Percentiles rank a stretch among this genome's conserved stretches.
Evolutionary conservation across 1,139 yeast species (phyloP).

Genomic region (Kodamaea sp.): DNA sequence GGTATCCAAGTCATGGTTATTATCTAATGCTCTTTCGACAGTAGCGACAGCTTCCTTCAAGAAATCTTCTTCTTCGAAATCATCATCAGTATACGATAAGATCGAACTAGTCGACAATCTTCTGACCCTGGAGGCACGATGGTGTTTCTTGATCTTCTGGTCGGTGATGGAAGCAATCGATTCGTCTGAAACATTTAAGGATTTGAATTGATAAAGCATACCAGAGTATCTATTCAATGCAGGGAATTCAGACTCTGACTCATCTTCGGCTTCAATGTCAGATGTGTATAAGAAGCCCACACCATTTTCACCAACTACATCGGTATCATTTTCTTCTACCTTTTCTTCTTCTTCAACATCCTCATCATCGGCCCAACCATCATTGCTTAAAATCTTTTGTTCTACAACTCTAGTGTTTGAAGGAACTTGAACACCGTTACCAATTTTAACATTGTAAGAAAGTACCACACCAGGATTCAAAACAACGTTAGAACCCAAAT

Average conservation of each 20-base stretch:
- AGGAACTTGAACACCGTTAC: constrained; percentile 44
- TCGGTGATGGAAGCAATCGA: constrained; percentile 64
- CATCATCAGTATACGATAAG: constrained; percentile 34
- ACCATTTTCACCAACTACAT: constrained; percentile 58
- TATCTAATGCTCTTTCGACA: constrained; percentile 83
- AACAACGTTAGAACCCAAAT: constrained; percentile 48
- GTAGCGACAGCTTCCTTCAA: constrained; percentile 90
- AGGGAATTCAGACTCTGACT: constrained; percentile 33
- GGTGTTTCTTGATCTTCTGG: constrained; percentile 35
- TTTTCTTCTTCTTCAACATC: constrained; percentile 27
- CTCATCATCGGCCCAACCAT: constrained; percentile 19
- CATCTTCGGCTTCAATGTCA: constrained; percentile 37
- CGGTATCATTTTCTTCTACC: constrained; percentile 25
- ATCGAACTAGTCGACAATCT: constrained; percentile 38
- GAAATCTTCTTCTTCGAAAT: constrained; percentile 73
- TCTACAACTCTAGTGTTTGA: constrained; percentile 51
- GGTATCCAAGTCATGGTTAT: constrained; percentile 89
- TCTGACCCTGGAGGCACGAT: constrained; percentile 23
- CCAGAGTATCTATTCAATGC: constrained; percentile 30
- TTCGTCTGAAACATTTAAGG: constrained; percentile 71
- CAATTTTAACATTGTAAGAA: constrained; percentile 70
- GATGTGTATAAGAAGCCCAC: constrained; percentile 56
- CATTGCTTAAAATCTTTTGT: constrained; percentile 37
- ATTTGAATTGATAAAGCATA: constrained; percentile 56
- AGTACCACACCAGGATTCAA: constrained; percentile 73